Evolutionary conservation across 495 filamentous ascomycete genomes (phyloP), one percentile per base, ranked within the genome.

Genomic region (Pyrenula aspistea): DNA sequence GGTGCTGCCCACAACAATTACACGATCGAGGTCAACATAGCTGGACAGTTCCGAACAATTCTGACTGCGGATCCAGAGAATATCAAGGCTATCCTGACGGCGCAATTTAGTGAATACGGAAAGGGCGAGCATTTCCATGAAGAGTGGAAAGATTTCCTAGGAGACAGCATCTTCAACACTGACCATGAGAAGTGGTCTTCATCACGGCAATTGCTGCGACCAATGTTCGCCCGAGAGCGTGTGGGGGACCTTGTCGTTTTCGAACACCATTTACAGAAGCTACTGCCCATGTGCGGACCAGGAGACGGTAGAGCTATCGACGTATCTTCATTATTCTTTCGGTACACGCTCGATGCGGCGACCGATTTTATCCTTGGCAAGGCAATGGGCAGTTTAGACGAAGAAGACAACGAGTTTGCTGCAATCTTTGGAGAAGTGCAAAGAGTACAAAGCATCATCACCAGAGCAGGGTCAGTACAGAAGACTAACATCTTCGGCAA

Each of bases 291-390:
- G 51, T 75, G 8, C 59, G 65, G 10, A 63, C 67, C 1, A 51
- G 61, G 73, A 24, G 71, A 77, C 31, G 79, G 77, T 36, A 71
- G 69, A 49, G 73, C 78, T 1, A 73, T 90, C 21, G 82, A 94
- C 65, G 77, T 92, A 31, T 75, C 77, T 25, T 78, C 83, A 10
- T 72, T 91, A 20, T 84, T 92, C 67, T 91, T 88, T 73, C 79
- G 88, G 10, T 88, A 85, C 60, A 91, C 89, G 1, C 73, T 96
- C 10, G 91, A 96, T 66, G 73, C 84, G 1, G 83, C 88, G 1
- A 93, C 91, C 12, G 87, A 92, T 57, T 95, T 93, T 65, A 71
- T 96, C 31, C 77, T 95, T n/a, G 91, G 91, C 12, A 72, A 83
- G 52, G 81, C 83, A 54, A 82, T 88, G 12, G 77, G 86, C 58